Conservation (phyloP, 768 basidiomycete species). For the Suillus bovinus region DNA sequence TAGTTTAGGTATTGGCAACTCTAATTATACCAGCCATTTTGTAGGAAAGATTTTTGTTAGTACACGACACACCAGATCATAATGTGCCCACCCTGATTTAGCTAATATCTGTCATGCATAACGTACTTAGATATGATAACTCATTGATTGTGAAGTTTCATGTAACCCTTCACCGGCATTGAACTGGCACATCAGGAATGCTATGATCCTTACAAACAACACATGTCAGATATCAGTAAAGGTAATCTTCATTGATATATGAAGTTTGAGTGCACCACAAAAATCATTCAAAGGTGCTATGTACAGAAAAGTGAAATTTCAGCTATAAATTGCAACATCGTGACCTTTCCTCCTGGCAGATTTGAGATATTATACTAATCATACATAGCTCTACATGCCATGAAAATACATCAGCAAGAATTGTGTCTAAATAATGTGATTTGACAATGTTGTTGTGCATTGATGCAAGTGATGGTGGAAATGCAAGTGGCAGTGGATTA, state of each 20-base stretch:
- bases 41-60: not conserved
- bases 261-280: not conserved
- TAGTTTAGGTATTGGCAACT: too few species aligned
- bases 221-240: not conserved
- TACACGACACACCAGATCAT: not conserved
- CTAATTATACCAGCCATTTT: not conserved
- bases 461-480: not conserved
- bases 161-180: not conserved
- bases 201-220: not conserved
- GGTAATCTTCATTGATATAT: not conserved
- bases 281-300: not conserved
- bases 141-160: not conserved
- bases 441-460: not conserved
- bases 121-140: not conserved
- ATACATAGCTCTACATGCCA: not conserved
- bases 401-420: not conserved
- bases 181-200: not conserved
- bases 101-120: not conserved
- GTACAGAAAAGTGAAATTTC: not conserved
- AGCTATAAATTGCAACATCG: not conserved
- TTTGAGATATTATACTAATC: not conserved
- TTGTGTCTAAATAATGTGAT: constrained; percentile 1
- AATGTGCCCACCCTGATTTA: not conserved
- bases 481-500: not conserved
- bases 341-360: not conserved